Percentiles rank a stretch among this genome's conserved stretches.
phyloP scores from a whole-genome alignment of 345 rosid species.

The Boechera retrofracta region DNA sequence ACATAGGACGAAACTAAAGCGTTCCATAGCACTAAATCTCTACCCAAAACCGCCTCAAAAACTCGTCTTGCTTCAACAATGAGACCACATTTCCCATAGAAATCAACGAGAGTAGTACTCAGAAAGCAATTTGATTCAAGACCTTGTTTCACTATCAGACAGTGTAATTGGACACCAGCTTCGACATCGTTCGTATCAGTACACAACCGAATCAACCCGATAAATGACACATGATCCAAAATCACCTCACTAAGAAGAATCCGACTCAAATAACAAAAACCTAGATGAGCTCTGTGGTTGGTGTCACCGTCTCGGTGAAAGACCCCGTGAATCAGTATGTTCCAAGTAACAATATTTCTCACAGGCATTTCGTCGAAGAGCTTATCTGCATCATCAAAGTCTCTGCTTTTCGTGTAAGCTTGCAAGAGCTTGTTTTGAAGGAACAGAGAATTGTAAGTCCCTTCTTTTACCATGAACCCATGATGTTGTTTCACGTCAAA shows the following conservation, averaged over 20 bases:
- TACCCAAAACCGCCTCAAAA: conserved; percentile 50
- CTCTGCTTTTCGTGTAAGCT: conserved; percentile 50
- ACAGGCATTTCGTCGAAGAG: conserved; percentile 72
- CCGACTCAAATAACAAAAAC: conserved; percentile 51
- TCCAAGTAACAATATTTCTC: conserved; percentile 70
- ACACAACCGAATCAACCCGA: conserved; percentile 58
- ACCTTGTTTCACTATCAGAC: conserved; percentile 60
- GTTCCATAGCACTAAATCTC: conserved; percentile 71
- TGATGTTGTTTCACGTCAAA: conserved; percentile 52
- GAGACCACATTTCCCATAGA: conserved; percentile 72
- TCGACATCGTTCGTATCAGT: conserved; percentile 45
- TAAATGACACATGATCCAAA: conserved; percentile 61
- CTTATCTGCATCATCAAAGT: conserved; percentile 41
- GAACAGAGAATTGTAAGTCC: conserved; percentile 47
- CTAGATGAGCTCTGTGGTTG: conserved; percentile 22
- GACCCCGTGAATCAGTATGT: conserved; percentile 59
- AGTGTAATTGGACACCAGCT: conserved; percentile 59
- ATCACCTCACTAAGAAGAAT: conserved; percentile 51
- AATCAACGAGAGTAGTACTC: conserved; percentile 56
- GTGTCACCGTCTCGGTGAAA: conserved; percentile 27
- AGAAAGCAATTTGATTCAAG: conserved; percentile 50
- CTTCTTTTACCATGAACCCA: conserved; percentile 50
- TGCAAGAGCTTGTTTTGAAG: conserved; percentile 60
- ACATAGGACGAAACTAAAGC: conserved; percentile 62
- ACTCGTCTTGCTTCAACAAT: conserved; percentile 53